phyloP scores from a whole-genome alignment of 768 basidiomycete genomes.

The Wakefieldia striispora region DNA sequence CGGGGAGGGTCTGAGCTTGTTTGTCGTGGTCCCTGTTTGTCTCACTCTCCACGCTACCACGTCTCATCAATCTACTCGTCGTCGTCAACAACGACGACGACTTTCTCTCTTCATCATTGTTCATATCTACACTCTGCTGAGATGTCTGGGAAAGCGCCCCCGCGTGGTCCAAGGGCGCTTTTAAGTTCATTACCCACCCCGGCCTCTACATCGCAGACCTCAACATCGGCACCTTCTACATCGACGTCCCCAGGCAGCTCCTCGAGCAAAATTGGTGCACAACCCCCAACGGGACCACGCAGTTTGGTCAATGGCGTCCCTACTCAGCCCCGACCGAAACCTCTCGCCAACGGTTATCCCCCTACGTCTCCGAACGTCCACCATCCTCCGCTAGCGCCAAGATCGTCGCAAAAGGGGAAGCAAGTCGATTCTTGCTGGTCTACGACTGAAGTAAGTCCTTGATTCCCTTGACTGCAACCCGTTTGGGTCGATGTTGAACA shows the following conservation, averaged over 20 bases:
- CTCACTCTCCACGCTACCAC: constrained; percentile 10
- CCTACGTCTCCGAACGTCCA: constrained; percentile 24
- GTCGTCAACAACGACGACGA: constrained; percentile 25
- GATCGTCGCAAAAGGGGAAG: constrained; percentile 41
- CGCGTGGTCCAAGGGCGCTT: constrained; percentile 70
- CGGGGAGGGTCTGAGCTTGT: constrained; percentile 14
- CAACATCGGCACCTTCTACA: constrained; percentile 34
- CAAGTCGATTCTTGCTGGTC: constrained; percentile 38
- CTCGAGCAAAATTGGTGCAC: constrained; percentile 46
- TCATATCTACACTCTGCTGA: constrained; percentile 2
- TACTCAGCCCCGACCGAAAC: constrained; percentile 35
- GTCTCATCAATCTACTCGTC: constrained; percentile 17
- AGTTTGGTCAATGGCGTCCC: constrained; percentile 47
- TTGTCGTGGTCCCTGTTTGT: constrained; percentile 22
- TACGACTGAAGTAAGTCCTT: constrained; percentile 32
- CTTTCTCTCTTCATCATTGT: not conserved
- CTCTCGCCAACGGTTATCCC: constrained; percentile 43
- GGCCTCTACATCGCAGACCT: constrained; percentile 26
- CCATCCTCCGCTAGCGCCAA: constrained; percentile 32
- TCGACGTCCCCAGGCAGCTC: constrained; percentile 31
- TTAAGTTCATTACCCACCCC: constrained; percentile 42
- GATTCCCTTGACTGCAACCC: constrained; percentile 1
- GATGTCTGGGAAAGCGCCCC: constrained; percentile 81
- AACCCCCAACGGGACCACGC: constrained; percentile 66
- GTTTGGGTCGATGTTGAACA: not conserved